phyloP scores from a whole-genome alignment of 768 basidiomycete genomes.

The Suillus occidentalis region DNA sequence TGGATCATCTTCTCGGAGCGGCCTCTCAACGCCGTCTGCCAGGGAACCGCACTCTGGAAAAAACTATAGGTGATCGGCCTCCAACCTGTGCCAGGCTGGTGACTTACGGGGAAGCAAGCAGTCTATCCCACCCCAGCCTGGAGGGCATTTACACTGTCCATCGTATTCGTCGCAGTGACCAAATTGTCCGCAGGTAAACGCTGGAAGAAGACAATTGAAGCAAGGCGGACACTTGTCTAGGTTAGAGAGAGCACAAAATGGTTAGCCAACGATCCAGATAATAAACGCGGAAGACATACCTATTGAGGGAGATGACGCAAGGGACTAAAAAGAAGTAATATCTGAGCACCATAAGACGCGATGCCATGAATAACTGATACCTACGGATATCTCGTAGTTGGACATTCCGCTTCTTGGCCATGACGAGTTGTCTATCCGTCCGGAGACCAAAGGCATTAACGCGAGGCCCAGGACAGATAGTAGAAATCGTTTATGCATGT shows the following conservation, averaged over 20 bases:
- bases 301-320: constrained; percentile 18
- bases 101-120: constrained; percentile 87
- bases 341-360: not conserved
- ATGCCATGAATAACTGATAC: constrained; percentile 1
- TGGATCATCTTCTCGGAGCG: constrained; percentile 70
- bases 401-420: constrained; percentile 15
- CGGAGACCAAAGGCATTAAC: constrained; percentile 5
- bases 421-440: constrained; percentile 8
- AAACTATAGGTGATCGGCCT: not conserved
- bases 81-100: constrained; percentile 8
- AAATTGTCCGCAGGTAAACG: constrained; percentile 90
- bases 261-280: not conserved
- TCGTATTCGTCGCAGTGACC: constrained; percentile 89
- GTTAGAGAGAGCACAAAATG: not conserved
- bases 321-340: constrained; percentile 19
- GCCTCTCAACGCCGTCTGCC: constrained; percentile 83
- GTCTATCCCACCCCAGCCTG: constrained; percentile 97
- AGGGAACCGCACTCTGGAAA: constrained; percentile 87
- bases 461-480: not conserved
- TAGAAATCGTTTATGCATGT: not conserved
- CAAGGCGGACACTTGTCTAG: constrained; percentile 77
- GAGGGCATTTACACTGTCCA: constrained; percentile 94
- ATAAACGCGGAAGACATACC: constrained; percentile 10
- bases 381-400: constrained; percentile 27
- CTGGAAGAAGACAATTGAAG: constrained; percentile 94